A percentile compares a stretch with the other conserved stretches of the same genome.
These are phyloP conservation scores for Telopea speciosissima DNA, from an alignment of 177 flowering plant genomes.

Conservation along the genomic window DNA sequence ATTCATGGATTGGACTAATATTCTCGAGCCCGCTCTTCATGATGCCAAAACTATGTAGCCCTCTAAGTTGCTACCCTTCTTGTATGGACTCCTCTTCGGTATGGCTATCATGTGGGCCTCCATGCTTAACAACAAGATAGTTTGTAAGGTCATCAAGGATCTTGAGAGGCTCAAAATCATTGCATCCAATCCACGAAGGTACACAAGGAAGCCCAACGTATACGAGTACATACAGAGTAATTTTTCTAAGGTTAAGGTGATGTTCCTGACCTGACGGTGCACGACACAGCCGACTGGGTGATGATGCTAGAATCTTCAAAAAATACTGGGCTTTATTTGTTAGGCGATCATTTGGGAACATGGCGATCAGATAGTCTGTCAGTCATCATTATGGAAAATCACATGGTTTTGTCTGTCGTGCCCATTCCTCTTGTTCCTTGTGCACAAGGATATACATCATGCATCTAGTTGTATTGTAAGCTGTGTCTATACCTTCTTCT, in stretches of 20 bases:
- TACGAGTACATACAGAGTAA: constrained; percentile 65
- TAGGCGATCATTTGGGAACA: no score
- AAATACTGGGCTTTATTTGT: no score
- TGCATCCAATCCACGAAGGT: constrained; percentile 84
- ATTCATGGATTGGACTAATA: constrained; percentile 78
- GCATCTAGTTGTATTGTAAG: no score
- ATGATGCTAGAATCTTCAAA: constrained; percentile 51
- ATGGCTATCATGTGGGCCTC: constrained; percentile 87
- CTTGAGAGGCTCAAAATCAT: constrained; percentile 67
- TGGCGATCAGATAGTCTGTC: no score
- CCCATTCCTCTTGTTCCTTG: no score
- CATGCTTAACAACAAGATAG: constrained; percentile 91
- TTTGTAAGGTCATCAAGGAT: constrained; percentile 85
- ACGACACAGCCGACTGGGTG: constrained; percentile 55
- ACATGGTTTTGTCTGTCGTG: no score
- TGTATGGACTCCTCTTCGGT: constrained; percentile 73
- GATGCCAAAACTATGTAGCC: constrained; percentile 93
- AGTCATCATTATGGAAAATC: no score
- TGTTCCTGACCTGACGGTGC: constrained; percentile 56
- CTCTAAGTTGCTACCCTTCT: no score
- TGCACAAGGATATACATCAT: no score
- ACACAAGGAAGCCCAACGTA: constrained; percentile 69
- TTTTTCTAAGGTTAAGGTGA: constrained; percentile 41
- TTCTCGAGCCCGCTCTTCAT: constrained; percentile 93
- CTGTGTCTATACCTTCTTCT: no score